Percentiles rank a stretch among this genome's conserved stretches.
phyloP scores from a whole-genome alignment of 1,284 basidiomycete species.

The Boletus hoseneyae region DNA sequence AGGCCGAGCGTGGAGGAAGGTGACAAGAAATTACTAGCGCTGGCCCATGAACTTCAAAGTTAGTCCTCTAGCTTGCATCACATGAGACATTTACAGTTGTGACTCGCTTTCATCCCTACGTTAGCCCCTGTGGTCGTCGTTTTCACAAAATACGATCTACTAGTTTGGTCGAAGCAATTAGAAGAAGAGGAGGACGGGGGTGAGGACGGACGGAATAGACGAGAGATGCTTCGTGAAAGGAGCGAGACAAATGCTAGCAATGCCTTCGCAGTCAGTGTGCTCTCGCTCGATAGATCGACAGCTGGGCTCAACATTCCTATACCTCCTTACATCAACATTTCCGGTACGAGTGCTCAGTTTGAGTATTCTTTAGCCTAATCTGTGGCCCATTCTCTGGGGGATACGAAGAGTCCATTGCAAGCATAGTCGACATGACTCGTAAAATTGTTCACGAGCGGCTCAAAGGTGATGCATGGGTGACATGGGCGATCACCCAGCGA shows the following conservation, averaged over 20 bases:
- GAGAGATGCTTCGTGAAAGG: neutral
- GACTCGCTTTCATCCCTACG: too few species aligned
- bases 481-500: slow-evolving; percentile 9
- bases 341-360: neutral
- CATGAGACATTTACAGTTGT: neutral
- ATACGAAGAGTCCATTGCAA: slow-evolving; percentile 1
- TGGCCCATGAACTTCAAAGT: slow-evolving; percentile 6
- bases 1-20: slow-evolving; percentile 12
- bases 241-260: neutral
- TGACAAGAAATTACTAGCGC: slow-evolving; percentile 2
- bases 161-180: neutral
- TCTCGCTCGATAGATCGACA: neutral
- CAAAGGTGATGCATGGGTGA: slow-evolving; percentile 12
- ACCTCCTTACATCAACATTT: neutral
- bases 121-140: slow-evolving; percentile 4
- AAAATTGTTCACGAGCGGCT: slow-evolving; percentile 5
- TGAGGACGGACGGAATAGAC: neutral
- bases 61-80: neutral
- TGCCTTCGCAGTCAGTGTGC: neutral
- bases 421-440: slow-evolving; percentile 2
- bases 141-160: slow-evolving; percentile 2
- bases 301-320: neutral
- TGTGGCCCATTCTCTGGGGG: neutral
- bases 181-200: neutral
- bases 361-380: neutral